Conservation (phyloP, 371 early-diverging fungal species). For the Circinella minor region DNA sequence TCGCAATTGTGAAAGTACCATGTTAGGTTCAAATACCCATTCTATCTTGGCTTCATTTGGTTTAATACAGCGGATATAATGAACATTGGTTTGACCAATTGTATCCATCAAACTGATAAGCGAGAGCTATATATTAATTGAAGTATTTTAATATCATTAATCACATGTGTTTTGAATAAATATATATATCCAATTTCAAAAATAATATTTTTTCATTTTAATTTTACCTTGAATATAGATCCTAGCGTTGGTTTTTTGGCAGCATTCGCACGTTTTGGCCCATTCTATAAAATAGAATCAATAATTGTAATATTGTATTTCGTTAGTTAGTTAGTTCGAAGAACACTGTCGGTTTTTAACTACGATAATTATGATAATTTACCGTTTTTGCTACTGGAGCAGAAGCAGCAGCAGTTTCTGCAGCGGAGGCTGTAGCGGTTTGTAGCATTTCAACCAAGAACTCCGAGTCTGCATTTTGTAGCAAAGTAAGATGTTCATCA, state of each 20-base stretch:
- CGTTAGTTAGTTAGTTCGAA: not conserved
- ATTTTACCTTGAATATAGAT: constrained; percentile 74
- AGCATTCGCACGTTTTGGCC: constrained; percentile 34
- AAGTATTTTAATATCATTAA: not conserved
- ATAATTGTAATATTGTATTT: not conserved
- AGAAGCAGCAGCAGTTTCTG: constrained; percentile 23
- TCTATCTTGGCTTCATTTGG: constrained; percentile 94
- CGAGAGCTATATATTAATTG: constrained; percentile 54
- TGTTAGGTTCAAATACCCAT: constrained; percentile 88
- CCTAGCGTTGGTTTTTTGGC: constrained; percentile 88
- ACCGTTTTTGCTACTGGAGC: constrained; percentile 15
- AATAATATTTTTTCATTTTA: not conserved
- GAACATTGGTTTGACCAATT: constrained; percentile 89
- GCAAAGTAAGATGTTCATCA: constrained; percentile 82
- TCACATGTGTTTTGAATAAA: no score
- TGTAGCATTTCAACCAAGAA: constrained; percentile 80
- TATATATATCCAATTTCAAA: no score
- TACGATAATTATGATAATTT: not conserved
- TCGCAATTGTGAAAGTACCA: constrained; percentile 95
- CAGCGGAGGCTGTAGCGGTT: constrained; percentile 56
- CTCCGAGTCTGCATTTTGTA: constrained; percentile 71
- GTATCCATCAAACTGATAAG: constrained; percentile 93
- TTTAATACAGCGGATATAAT: constrained; percentile 98
- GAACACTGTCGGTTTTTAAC: no score
- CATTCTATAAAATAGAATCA: constrained; percentile 10